Percentiles rank a stretch among this genome's conserved stretches.
Evolutionary conservation across 768 basidiomycete species (phyloP).

Genomic region (Kwoniella bestiolae): DNA sequence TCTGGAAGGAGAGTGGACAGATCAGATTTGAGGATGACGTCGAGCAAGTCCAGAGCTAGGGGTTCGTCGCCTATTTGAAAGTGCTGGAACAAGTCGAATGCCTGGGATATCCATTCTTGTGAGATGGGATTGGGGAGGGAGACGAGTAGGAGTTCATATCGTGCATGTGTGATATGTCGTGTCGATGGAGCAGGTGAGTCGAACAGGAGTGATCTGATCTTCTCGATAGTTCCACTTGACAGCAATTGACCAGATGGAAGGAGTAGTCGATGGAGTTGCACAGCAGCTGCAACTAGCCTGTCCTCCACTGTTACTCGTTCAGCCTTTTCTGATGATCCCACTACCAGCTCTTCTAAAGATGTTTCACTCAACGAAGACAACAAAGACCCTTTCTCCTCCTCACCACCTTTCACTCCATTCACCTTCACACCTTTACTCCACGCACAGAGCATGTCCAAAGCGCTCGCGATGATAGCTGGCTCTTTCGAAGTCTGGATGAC

Average conservation of each 20-base stretch:
- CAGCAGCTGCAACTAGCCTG: slow-evolving; percentile 3
- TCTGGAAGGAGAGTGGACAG: neutral
- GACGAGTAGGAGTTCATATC: slow-evolving; percentile 12
- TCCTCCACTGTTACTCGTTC: neutral
- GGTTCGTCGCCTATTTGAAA: slow-evolving; percentile 76
- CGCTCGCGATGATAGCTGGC: slow-evolving; percentile 32
- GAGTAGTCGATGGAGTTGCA: slow-evolving; percentile 4
- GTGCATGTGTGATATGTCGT: neutral
- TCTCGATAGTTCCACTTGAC: neutral
- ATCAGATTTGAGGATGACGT: slow-evolving; percentile 40
- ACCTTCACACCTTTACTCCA: slow-evolving; percentile 79
- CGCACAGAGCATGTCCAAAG: slow-evolving; percentile 66
- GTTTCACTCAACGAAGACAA: slow-evolving; percentile 19
- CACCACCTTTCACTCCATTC: slow-evolving; percentile 72
- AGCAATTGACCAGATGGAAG: slow-evolving; percentile 1
- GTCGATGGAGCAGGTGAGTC: neutral
- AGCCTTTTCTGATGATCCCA: neutral
- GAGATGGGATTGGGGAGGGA: neutral
- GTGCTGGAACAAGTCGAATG: slow-evolving; percentile 8
- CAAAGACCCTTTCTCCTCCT: slow-evolving; percentile 63
- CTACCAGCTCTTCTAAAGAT: neutral
- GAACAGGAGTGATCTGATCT: neutral
- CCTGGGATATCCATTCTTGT: slow-evolving; percentile 1
- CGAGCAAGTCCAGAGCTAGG: slow-evolving; percentile 59
- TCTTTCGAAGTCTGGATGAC: neutral